phyloP scores from a whole-genome alignment of 352 stramenopile genomes.

The Pythium vanterpoolii region DNA sequence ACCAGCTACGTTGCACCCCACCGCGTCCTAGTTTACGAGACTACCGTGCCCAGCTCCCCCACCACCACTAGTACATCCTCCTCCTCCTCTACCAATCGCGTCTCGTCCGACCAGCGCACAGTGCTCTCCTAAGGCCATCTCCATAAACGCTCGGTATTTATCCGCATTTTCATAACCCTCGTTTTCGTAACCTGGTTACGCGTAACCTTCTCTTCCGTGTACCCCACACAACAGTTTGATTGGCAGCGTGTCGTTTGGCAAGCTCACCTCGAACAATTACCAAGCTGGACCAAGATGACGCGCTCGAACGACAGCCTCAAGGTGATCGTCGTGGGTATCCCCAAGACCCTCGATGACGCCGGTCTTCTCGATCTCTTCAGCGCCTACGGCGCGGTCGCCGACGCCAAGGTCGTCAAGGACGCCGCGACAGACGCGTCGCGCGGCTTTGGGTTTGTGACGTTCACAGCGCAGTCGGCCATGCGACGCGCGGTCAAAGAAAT shows the following conservation, averaged over 20 bases:
- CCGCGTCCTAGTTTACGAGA: slow-evolving; percentile 54
- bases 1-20: slow-evolving; percentile 43
- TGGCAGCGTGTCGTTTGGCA: slow-evolving; percentile 29
- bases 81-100: not conserved
- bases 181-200: not conserved
- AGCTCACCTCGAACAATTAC: not conserved
- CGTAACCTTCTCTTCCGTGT: not conserved
- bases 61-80: too few species aligned
- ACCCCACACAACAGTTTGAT: slow-evolving; percentile 15
- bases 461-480: slow-evolving; percentile 65
- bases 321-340: slow-evolving; percentile 80
- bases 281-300: slow-evolving; percentile 26
- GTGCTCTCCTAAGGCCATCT: not conserved
- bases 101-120: not conserved
- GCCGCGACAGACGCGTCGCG: slow-evolving; percentile 52
- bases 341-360: slow-evolving; percentile 69
- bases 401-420: slow-evolving; percentile 75
- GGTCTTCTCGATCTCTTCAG: slow-evolving; percentile 70
- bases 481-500: slow-evolving; percentile 69
- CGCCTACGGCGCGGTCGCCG: slow-evolving; percentile 61
- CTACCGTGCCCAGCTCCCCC: not conserved
- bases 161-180: not conserved
- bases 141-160: not conserved
- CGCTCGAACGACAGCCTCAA: slow-evolving; percentile 81
- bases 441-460: slow-evolving; percentile 85